Evolutionary conservation across 306 rosid genomes (phyloP).

Genomic region (Trichosanthes cucumerina): DNA sequence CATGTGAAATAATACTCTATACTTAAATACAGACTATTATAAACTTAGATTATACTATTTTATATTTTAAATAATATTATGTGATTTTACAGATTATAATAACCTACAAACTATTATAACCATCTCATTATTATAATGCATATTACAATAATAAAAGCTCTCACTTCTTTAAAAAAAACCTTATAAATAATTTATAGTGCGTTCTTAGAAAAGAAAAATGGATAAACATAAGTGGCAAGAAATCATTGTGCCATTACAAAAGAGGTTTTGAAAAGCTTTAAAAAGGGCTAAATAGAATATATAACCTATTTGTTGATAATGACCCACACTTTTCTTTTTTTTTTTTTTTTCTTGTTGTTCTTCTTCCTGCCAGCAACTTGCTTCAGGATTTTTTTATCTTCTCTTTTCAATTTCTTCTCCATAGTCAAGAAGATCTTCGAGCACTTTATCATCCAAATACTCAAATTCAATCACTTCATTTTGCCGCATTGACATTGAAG

Average conservation of each 20-base stretch:
- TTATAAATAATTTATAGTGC: neutral
- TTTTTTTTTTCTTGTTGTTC: no score
- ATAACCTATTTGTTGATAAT: neutral
- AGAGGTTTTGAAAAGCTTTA: neutral
- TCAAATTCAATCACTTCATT: conserved; percentile 64
- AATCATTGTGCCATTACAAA: neutral
- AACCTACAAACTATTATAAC: no score
- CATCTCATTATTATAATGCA: no score
- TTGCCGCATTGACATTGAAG: conserved; percentile 22
- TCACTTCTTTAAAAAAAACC: no score
- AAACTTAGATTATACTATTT: no score
- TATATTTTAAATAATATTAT: no score
- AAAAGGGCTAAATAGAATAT: neutral
- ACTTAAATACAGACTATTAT: no score
- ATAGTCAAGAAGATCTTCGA: conserved; percentile 78
- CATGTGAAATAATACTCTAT: no score
- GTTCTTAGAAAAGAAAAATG: neutral
- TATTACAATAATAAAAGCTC: no score
- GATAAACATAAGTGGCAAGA: neutral
- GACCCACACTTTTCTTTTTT: neutral
- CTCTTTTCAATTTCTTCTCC: conserved; percentile 30
- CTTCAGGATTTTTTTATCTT: neutral
- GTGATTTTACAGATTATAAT: no score
- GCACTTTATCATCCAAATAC: conserved; percentile 59
- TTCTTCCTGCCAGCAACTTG: neutral